Base-by-base conservation (phyloP, 805 yeast species). In the Metschnikowia cerradonensis region DNA sequence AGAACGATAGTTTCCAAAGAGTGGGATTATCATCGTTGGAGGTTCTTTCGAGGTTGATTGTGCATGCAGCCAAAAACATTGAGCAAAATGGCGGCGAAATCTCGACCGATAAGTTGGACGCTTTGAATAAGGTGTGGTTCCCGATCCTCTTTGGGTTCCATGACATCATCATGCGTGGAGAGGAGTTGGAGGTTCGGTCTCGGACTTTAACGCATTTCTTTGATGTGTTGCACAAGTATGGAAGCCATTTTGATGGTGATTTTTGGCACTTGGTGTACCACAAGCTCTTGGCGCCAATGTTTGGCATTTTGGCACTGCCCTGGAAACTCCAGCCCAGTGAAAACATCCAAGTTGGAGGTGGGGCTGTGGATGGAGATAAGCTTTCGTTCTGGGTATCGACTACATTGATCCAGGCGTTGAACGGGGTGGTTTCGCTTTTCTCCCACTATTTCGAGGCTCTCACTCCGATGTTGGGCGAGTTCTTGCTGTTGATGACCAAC, bases 341-440 rank as follows among this genome's bases (percentile, higher is more conserved):
- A 57, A 17, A 42, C 2, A 42, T 48, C 1, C 53, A 50, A 14
- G n/a, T 17, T 4, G 51, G 46, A 11, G 48, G 47, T n/a, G 36
- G 50, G 13, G 32, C 33, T 6, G 33, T 52, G 1, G 80, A 79
- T 48, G 88, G 84, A 58, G 99, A 92, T 66, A 95, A 88, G 54
- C 68, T 90, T 58, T 88, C 96, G 44, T 96, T 95, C 13, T 94
- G 99, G 99, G 72, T 94, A 44, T 90, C 97, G 0, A 91, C 99
- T 0, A 94, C 99, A 0, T 78, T 94, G 67, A 90, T 95, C 55
- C 99, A 94, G 68, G 98, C 98, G 0, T 74, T 95, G 64, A 82
- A 95, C 66, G 88, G 88, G 61, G 80, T 90, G 84, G 84, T 92
- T 60, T 84, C 88, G 0, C 72, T 94, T 50, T 88, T 92, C 62